Evolutionary conservation across 1,284 basidiomycete species (phyloP), one percentile per base, ranked within the genome.

Genomic region (Cystobasidium sp.): DNA sequence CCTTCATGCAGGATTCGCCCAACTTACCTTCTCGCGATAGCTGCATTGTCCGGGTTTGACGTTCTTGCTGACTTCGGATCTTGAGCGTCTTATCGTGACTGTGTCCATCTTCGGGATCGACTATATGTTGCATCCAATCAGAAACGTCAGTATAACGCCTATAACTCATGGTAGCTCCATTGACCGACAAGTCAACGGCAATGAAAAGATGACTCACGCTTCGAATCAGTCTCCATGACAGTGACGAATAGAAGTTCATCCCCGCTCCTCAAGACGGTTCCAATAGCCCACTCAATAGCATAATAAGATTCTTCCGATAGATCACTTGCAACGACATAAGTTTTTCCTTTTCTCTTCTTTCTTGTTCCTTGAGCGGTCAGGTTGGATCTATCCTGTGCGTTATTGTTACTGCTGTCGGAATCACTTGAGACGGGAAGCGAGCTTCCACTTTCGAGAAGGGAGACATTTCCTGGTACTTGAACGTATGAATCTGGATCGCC

Each of bases 261-360:
- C 0, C 96, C 96, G 82, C 98, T 95, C 76, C 94, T 85, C 75
- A 97, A 84, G 0, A 98, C 96, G 0, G 96, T 98, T 6, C 96
- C 96, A 75, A 98, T 95, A 0, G 75, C 75, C 93, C 94, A 96
- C 81, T 96, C 93, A 7, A 96, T 88, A 0, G 94, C 94, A 82
- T 93, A 97, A 47, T 90, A 86, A 82, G 88, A 90, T 84, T 97
- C 94, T 78, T 97, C 92, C 77, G 91, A 94, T 79, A 98, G 82
- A 86, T 99, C 96, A 80, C 93, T 96, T 2, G 93, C 91, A 20
- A 98, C 90, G 6, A 97, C 86, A 82, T 98, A 99, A 56, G 87
- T 86, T 76, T 85, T 82, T 44, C 87, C 86, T 78, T 90, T 86
- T 41, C 73, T 83, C 79, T 53, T 86, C 86, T 47, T 88, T 37